These are phyloP conservation scores for Xylaria acuta DNA, from an alignment of 495 filamentous ascomycete genomes.

Conservation along the genomic window DNA sequence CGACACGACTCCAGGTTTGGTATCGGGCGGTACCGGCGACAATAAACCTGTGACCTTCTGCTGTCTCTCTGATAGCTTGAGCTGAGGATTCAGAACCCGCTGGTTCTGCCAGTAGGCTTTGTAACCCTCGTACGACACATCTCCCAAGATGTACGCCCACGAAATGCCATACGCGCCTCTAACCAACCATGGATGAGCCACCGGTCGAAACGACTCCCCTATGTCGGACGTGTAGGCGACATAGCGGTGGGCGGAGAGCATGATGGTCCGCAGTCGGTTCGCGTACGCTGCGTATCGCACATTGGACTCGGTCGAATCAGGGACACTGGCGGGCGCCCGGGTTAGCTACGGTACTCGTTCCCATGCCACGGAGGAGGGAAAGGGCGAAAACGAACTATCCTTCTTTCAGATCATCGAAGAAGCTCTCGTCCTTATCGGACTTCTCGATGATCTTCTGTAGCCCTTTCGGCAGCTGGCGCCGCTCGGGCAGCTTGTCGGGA, in stretches of 20 bases:
- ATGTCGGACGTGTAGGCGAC: constrained; percentile 98
- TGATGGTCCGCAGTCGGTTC: constrained; percentile 82
- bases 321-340: constrained; percentile 52
- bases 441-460: constrained; percentile 73
- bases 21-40: constrained; percentile 30
- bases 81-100: constrained; percentile 56
- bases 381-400: constrained; percentile 70
- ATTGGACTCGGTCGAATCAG: constrained; percentile 81
- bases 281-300: constrained; percentile 94
- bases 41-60: constrained; percentile 44
- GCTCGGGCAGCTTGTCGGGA: constrained; percentile 58
- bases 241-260: constrained; percentile 91
- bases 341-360: constrained; percentile 7
- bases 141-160: constrained; percentile 90
- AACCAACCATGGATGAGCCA: constrained; percentile 85
- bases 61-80: constrained; percentile 49
- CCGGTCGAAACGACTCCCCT: constrained; percentile 93
- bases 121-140: constrained; percentile 93
- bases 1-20: constrained; percentile 62
- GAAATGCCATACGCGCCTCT: constrained; percentile 86
- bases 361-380: constrained; percentile 20
- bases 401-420: constrained; percentile 78
- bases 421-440: constrained; percentile 73
- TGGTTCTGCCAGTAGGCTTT: constrained; percentile 90
- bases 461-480: constrained; percentile 68